Base-by-base conservation (phyloP, 2,329 filamentous ascomycete genomes). In the Thelonectria blattea region DNA sequence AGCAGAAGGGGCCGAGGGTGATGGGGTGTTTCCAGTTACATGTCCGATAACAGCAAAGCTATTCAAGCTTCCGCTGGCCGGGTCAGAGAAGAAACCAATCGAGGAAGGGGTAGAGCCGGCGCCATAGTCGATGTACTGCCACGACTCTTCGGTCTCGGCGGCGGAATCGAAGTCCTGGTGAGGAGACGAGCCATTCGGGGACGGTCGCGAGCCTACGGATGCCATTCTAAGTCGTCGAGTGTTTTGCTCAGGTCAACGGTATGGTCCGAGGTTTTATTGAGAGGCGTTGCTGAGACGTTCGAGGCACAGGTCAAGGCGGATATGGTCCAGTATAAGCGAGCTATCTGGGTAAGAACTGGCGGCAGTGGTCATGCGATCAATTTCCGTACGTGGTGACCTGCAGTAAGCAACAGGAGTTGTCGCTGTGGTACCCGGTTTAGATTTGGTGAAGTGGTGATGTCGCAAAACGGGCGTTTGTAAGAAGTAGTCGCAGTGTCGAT, bases 21-120 rank as follows among this genome's bases (percentile, higher is more conserved):
- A 75, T 32, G 66, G 66, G 37, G 65, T 70, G 24, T 69, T 71
- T 15, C 65, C 64, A 32, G 58, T 42, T 3, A 71, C 66, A 62
- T 78, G 77, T 30, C 78, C 76, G 48, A 85, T 71, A 45, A 85
- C 72, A 12, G 76, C 77, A 72, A 80, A 86, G 20, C 83, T 83
- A 39, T 77, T 79, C 65, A 85, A 71, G 60, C 83, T 85, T 14
- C 79, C 78, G 65, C 78, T 83, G 11, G 78, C 79, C 5, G 84
- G 83, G 62, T 83, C 84, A 24, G 80, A 78, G 17, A 82, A 72
- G 61, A 84, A 81, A 17, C 76, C 79, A 10, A 79, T 73, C 0
- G 79, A 80, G 0, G 73, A 76, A 0, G 78, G 66, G 3, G 68
- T 74, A 15, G 76, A 77, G 27, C 69, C 72, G 57, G 71, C 66